Base-by-base conservation (phyloP, 352 stramenopile genomes). In the Phytophthora megakarya region DNA sequence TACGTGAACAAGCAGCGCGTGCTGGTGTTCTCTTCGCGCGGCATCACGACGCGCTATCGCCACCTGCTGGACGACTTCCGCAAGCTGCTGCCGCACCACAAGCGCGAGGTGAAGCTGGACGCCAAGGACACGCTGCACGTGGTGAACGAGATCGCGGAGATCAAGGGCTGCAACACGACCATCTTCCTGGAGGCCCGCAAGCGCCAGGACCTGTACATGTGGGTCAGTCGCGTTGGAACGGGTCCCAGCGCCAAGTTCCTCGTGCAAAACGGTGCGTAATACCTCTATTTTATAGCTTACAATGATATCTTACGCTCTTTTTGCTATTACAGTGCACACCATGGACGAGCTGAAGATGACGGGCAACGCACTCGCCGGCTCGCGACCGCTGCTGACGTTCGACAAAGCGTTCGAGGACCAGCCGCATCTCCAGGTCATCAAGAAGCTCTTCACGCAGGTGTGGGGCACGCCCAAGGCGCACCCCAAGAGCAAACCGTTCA, bases 321-420 rank as follows among this genome's bases (percentile, higher is more conserved):
- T 16, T 64, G 12, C 37, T 46, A n/a, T 38, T 51, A 37, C 25
- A 92, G 94, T 99, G 61, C 97, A 99, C 82, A 99, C 98, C 23
- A 99, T 99, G 97, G 98, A 99, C 73, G 98, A 99, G 81, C 81
- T 99, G 38, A 98, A 98, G 81, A 90, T 99, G 68, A 99, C 97
- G 23, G 98, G 98, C 49, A 99, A 99, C 74, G 98, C 96, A 55
- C 92, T 99, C 59, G 94, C 91, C 32, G 98, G 98, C 9, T 99
- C 96, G 46, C 93, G 98, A 23, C 97, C 97, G 16, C 78, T 99
- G 44, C 80, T 99, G 43, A 97, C 95, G 45, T 99, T 99, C 74
- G 97, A 99, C 81, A 81, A 93, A 47, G 74, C 81, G 11, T 98
- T 98, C 58, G 90, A 98, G 47, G 73, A 83, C 15, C 47, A 63